These are phyloP conservation scores for Coffea canephora DNA, from an alignment of 257 asterid genomes.

Conservation along the genomic window DNA sequence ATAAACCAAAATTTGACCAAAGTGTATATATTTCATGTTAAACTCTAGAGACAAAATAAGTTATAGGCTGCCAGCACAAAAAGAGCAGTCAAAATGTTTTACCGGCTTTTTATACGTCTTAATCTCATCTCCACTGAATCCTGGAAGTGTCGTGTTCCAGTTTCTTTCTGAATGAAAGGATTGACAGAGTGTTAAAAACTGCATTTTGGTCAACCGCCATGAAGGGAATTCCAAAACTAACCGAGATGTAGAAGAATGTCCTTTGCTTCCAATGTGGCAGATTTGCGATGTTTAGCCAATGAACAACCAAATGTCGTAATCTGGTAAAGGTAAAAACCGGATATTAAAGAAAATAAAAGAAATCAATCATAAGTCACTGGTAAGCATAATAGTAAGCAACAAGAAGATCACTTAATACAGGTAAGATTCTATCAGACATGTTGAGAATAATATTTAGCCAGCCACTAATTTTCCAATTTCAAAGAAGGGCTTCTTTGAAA, in stretches of 20 bases:
- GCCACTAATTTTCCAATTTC: too few species aligned
- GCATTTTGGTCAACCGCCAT: background rate
- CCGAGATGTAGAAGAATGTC: slow-evolving; percentile 92
- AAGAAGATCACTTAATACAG: background rate
- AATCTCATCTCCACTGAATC: slow-evolving; percentile 91
- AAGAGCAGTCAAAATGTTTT: slow-evolving; percentile 20
- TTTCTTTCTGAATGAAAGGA: slow-evolving; percentile 59
- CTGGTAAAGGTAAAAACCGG: slow-evolving; percentile 33
- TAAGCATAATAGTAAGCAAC: background rate
- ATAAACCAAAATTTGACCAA: background rate
- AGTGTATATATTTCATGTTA: background rate
- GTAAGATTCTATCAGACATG: too few species aligned
- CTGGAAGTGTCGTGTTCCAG: slow-evolving; percentile 89
- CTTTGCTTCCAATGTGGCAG: slow-evolving; percentile 82
- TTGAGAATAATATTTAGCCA: too few species aligned
- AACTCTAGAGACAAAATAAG: background rate
- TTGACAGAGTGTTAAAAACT: slow-evolving; percentile 26
- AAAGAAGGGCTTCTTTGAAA: too few species aligned
- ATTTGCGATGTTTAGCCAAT: slow-evolving; percentile 90
- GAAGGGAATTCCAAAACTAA: slow-evolving; percentile 33
- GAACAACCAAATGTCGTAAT: slow-evolving; percentile 81
- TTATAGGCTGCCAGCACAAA: slow-evolving; percentile 4
- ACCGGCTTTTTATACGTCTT: slow-evolving; percentile 77
- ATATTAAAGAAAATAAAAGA: background rate
- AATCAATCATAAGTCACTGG: background rate